phyloP scores from a whole-genome alignment of 225 moss, liverwort and hornwort genomes.

The Marchantia paleacea region DNA sequence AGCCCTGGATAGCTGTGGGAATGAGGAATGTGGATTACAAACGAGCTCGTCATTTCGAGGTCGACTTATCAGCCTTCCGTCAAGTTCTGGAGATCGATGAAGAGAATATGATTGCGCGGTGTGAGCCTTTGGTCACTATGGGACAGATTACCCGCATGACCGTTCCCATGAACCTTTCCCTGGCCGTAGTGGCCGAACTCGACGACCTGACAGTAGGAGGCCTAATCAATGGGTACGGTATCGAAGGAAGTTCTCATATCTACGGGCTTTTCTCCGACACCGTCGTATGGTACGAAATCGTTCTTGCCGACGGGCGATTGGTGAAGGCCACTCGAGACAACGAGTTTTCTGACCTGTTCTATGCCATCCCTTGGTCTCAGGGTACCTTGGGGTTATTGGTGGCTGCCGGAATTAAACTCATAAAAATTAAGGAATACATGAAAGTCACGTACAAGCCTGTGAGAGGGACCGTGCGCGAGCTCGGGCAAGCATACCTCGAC shows the following conservation, averaged over 20 bases:
- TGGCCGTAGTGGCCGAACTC: slow-evolving; percentile 93
- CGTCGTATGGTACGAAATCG: slow-evolving; percentile 82
- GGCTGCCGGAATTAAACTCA: slow-evolving; percentile 88
- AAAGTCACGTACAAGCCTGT: slow-evolving; percentile 62
- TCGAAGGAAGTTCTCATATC: slow-evolving; percentile 97
- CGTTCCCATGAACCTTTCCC: slow-evolving; percentile 72
- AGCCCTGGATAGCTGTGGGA: slow-evolving; percentile 92
- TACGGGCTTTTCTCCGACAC: slow-evolving; percentile 94
- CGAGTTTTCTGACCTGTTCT: slow-evolving; percentile 75
- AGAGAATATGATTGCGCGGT: slow-evolving; percentile 69
- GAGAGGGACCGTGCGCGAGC: slow-evolving; percentile 52
- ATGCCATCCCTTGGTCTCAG: slow-evolving; percentile 96
- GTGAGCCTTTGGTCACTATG: slow-evolving; percentile 90
- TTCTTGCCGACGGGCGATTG: slow-evolving; percentile 78
- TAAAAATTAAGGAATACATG: slow-evolving; percentile 80
- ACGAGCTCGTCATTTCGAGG: slow-evolving; percentile 91
- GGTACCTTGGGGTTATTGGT: slow-evolving; percentile 89
- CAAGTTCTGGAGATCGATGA: slow-evolving; percentile 80
- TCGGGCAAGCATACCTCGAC: slow-evolving; percentile 80
- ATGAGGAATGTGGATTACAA: slow-evolving; percentile 99
- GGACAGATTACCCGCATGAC: slow-evolving; percentile 88
- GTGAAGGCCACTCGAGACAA: slow-evolving; percentile 87
- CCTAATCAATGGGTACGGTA: slow-evolving; percentile 92
- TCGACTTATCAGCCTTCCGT: slow-evolving; percentile 77
- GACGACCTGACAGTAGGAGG: slow-evolving; percentile 97